Evolutionary conservation across 768 basidiomycete genomes (phyloP).

Genomic region (Auricularia cornea): DNA sequence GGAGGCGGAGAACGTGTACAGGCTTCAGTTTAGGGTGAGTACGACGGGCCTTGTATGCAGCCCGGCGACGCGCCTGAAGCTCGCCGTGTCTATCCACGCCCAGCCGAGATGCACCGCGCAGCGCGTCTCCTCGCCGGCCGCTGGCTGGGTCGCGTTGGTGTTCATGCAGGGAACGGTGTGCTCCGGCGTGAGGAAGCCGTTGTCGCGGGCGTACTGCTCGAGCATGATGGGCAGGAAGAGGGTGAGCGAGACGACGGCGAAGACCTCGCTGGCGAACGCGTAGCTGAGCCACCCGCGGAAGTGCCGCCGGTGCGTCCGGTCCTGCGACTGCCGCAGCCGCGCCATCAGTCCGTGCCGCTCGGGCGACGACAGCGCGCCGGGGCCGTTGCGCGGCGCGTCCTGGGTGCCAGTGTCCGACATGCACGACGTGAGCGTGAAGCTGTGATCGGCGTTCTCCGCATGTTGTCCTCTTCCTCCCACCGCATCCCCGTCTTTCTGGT

Average conservation of each 20-base stretch:
- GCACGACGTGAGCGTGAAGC: too few species aligned
- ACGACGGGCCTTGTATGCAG: not conserved
- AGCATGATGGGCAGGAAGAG: conserved; percentile 77
- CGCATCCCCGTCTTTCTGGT: not conserved
- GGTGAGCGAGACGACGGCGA: conserved; percentile 72
- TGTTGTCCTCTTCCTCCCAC: not conserved
- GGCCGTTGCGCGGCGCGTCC: too few species aligned
- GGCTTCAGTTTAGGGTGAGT: conserved; percentile 31
- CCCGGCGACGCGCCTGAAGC: conserved; percentile 61
- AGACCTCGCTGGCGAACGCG: conserved; percentile 52
- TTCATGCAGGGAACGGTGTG: conserved; percentile 47
- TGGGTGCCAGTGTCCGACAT: too few species aligned
- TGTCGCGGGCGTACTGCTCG: conserved; percentile 85
- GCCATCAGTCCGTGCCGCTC: too few species aligned
- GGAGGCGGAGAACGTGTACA: conserved; percentile 82
- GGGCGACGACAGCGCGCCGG: too few species aligned
- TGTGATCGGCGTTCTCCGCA: not conserved
- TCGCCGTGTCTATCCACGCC: conserved; percentile 84
- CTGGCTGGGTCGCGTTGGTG: conserved; percentile 9
- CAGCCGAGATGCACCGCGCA: conserved; percentile 81
- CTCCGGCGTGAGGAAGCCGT: conserved; percentile 71
- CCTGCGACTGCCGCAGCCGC: not conserved
- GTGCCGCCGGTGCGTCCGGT: not conserved
- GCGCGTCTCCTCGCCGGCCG: conserved; percentile 27
- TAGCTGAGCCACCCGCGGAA: not conserved